Base-by-base conservation (phyloP, 371 early-diverging fungal genomes). In the Mortierella sp. region DNA sequence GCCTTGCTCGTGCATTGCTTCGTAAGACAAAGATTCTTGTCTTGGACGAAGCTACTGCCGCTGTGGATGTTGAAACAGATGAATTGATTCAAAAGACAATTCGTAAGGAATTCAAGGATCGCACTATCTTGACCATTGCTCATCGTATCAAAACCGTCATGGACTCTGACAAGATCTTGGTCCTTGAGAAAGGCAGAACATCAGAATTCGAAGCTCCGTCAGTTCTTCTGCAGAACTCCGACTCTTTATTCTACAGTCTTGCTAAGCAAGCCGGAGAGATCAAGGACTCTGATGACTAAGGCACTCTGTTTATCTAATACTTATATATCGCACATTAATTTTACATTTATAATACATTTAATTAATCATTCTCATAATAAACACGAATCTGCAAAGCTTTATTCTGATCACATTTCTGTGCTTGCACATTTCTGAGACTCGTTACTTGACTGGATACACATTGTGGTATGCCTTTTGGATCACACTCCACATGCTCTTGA, bases 111-210 rank as follows among this genome's bases (percentile, higher is more conserved):
- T 82, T 82, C 60, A 65, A 65, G 24, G 77, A 82, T 55, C 53
- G 77, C 16, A 82, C 83, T 3, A 76, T 82, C 11, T 41, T 82
- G 41, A 76, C 74, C 7, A 82, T 82, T 50, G 83, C 83, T 24
- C 83, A 82, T 70, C 83, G 83, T 45, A 72, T 76, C 69, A 87
- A 90, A 24, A 94, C 95, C 2, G 89, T 96, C 8, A 86, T 94
- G 55, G 93, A 92, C 65, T 96, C 93, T 64, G 94, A 97, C 80
- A 83, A 87, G 63, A 90, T 97, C 24, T 65, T 96, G 57, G 96
- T 96, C 0, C 76, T 96, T 50, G 90, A 91, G 68, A 86, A 88
- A 43, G 97, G 97, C 24, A 33, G 79, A 21, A 86, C 96, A 5
- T 83, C 88, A 13, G 96, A 97, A 75, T 91, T 88, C 65, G 95